Evolutionary conservation across 805 yeast genomes (phyloP).

Genomic region (Suhomyces canberraensis): DNA sequence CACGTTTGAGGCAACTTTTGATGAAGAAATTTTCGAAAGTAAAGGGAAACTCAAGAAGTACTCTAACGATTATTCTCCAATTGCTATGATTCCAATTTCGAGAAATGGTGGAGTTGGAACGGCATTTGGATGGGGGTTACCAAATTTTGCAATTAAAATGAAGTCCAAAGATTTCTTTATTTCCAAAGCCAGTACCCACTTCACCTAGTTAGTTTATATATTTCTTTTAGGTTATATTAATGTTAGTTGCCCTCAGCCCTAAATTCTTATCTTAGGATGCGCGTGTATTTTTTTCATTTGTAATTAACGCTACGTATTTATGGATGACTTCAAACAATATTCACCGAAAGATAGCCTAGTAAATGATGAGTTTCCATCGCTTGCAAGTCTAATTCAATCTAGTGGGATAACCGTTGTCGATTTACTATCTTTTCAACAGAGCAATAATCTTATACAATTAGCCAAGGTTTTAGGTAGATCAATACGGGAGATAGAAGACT

Average conservation of each 20-base stretch:
- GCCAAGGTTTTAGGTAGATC: constrained; percentile 24
- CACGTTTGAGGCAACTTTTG: constrained; percentile 12
- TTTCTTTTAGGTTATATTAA: too few relatives aligned
- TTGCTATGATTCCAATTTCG: constrained; percentile 29
- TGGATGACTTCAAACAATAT: constrained; percentile 27
- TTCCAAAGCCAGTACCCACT: constrained; percentile 13
- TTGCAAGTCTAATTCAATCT: constrained; percentile 14
- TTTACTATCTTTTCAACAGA: constrained; percentile 15
- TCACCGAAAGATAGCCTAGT: constrained; percentile 8
- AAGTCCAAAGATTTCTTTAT: constrained; percentile 30
- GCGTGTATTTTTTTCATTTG: not conserved
- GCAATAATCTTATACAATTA: constrained; percentile 12
- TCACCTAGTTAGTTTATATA: too few relatives aligned
- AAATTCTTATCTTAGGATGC: too few relatives aligned
- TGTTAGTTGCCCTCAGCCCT: too few relatives aligned
- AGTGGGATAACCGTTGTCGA: constrained; percentile 28
- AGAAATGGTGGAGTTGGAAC: constrained; percentile 35
- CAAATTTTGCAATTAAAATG: constrained; percentile 26
- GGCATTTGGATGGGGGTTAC: constrained; percentile 25
- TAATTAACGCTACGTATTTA: constrained; percentile 5
- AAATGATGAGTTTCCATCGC: constrained; percentile 13
- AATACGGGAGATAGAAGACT: constrained; percentile 25
- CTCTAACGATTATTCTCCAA: constrained; percentile 9
- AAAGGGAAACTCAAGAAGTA: constrained; percentile 12
- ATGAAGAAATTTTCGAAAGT: constrained; percentile 12